phyloP scores from a whole-genome alignment of 1,284 basidiomycete genomes.

The Volvariella surrecta region DNA sequence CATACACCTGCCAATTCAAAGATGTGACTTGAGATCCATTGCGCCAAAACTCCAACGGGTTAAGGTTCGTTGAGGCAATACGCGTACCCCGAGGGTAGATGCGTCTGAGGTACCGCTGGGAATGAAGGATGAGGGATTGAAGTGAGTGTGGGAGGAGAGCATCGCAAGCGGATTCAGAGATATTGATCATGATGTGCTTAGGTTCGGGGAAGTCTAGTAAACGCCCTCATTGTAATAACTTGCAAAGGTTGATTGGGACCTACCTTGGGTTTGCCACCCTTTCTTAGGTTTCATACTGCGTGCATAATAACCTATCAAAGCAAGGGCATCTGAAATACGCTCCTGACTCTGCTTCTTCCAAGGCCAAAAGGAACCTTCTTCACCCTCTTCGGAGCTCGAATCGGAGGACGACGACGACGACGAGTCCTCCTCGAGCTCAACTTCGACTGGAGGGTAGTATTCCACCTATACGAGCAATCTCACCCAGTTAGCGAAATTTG shows the following conservation, averaged over 20 bases:
- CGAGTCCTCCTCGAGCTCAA: slow-evolving; percentile 10
- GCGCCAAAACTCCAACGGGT: slow-evolving; percentile 48
- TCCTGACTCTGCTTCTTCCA: slow-evolving; percentile 17
- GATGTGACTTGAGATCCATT: slow-evolving; percentile 53
- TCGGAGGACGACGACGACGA: slow-evolving; percentile 19
- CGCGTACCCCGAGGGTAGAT: slow-evolving; percentile 54
- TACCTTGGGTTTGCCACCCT: slow-evolving; percentile 37
- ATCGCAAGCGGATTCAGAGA: slow-evolving; percentile 42
- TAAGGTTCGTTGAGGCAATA: slow-evolving; percentile 44
- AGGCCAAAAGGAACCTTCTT: slow-evolving; percentile 9
- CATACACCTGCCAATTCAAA: slow-evolving; percentile 57
- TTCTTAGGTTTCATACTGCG: slow-evolving; percentile 49
- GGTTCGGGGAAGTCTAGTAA: slow-evolving; percentile 29
- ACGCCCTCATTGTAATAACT: slow-evolving; percentile 1
- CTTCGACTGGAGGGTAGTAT: slow-evolving; percentile 33
- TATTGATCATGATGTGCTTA: slow-evolving; percentile 46
- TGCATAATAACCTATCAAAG: slow-evolving; percentile 44
- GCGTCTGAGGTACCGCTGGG: slow-evolving; percentile 38
- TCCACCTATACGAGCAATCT: slow-evolving; percentile 33
- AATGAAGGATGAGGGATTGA: slow-evolving; percentile 29
- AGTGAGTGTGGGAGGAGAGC: slow-evolving; percentile 30
- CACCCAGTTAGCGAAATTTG: not conserved
- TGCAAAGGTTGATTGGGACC: slow-evolving; percentile 6
- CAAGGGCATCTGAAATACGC: slow-evolving; percentile 39
- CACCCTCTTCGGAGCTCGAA: slow-evolving; percentile 15